Conservation (phyloP, 1,139 yeast genomes). For the Hyphopichia wangnamkhiaoensis region DNA sequence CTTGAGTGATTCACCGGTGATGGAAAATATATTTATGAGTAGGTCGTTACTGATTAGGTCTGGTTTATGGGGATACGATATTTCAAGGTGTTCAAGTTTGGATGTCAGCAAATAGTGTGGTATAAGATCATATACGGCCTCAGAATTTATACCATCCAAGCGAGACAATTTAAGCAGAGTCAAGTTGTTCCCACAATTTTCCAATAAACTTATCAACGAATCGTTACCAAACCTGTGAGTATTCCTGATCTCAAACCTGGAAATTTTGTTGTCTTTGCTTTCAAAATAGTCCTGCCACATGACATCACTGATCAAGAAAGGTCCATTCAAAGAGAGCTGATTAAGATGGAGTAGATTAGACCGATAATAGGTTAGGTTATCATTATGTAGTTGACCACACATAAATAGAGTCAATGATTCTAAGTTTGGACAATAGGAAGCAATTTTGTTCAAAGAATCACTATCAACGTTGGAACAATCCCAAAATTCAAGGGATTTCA, state of each 20-base stretch:
- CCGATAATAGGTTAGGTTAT: slow-evolving; percentile 63
- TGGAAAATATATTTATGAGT: slow-evolving; percentile 60
- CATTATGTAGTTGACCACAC: slow-evolving; percentile 93
- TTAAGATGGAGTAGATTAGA: slow-evolving; percentile 57
- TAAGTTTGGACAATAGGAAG: slow-evolving; percentile 76
- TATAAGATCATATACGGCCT: slow-evolving; percentile 59
- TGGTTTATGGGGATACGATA: slow-evolving; percentile 67
- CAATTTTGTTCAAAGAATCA: slow-evolving; percentile 67
- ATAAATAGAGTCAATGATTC: slow-evolving; percentile 68
- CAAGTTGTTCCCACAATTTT: slow-evolving; percentile 59
- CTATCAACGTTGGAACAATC: slow-evolving; percentile 83
- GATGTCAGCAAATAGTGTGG: slow-evolving; percentile 58
- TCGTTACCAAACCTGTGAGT: slow-evolving; percentile 82
- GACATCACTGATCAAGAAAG: slow-evolving; percentile 74
- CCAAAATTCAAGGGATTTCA: slow-evolving; percentile 70
- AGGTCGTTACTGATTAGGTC: slow-evolving; percentile 74
- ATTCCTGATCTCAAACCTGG: slow-evolving; percentile 62
- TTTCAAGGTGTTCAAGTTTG: slow-evolving; percentile 56
- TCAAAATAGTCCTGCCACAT: slow-evolving; percentile 78
- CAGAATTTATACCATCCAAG: slow-evolving; percentile 67
- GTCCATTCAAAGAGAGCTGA: slow-evolving; percentile 72
- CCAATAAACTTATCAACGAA: slow-evolving; percentile 62
- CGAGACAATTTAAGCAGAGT: slow-evolving; percentile 54
- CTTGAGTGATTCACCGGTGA: slow-evolving; percentile 62
- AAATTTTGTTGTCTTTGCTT: slow-evolving; percentile 29